Evolutionary conservation across 108 stramenopile genomes (phyloP).

Genomic region (Nitzschia sp.): DNA sequence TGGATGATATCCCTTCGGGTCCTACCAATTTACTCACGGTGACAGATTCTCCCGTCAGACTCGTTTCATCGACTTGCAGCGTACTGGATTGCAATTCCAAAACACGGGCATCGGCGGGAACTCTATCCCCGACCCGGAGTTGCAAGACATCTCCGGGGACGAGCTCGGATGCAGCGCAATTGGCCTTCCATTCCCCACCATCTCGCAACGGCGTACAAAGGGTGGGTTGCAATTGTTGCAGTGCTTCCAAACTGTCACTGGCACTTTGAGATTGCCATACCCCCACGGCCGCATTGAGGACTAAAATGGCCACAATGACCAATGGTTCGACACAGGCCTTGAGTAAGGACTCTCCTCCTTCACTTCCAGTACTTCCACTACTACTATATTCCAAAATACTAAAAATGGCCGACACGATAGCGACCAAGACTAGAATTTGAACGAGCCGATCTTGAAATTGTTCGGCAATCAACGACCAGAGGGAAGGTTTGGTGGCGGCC

Average conservation of each 20-base stretch:
- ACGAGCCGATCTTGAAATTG: constrained; percentile 91
- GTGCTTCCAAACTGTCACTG: constrained; percentile 84
- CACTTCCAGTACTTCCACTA: not conserved
- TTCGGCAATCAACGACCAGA: constrained; percentile 62
- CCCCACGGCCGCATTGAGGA: constrained; percentile 96
- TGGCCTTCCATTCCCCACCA: constrained; percentile 27
- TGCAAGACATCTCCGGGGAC: constrained; percentile 96
- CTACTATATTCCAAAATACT: constrained; percentile 62
- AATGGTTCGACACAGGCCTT: constrained; percentile 89
- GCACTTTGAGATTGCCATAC: constrained; percentile 94
- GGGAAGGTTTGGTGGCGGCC: constrained; percentile 43
- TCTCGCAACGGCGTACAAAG: constrained; percentile 61
- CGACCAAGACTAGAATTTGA: constrained; percentile 80
- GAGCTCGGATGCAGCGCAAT: constrained; percentile 58
- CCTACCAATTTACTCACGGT: constrained; percentile 72
- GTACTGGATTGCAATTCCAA: constrained; percentile 52
- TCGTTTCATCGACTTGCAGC: constrained; percentile 75
- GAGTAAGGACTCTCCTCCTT: constrained; percentile 17
- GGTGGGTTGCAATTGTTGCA: constrained; percentile 90
- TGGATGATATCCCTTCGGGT: constrained; percentile 25
- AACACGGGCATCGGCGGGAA: constrained; percentile 92
- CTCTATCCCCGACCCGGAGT: constrained; percentile 91
- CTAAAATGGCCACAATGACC: constrained; percentile 92
- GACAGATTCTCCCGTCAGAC: constrained; percentile 84
- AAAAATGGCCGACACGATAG: constrained; percentile 67